Evolutionary conservation across 2,329 filamentous ascomycete species (phyloP).

Genomic region (Pseudogymnoascus sp.): DNA sequence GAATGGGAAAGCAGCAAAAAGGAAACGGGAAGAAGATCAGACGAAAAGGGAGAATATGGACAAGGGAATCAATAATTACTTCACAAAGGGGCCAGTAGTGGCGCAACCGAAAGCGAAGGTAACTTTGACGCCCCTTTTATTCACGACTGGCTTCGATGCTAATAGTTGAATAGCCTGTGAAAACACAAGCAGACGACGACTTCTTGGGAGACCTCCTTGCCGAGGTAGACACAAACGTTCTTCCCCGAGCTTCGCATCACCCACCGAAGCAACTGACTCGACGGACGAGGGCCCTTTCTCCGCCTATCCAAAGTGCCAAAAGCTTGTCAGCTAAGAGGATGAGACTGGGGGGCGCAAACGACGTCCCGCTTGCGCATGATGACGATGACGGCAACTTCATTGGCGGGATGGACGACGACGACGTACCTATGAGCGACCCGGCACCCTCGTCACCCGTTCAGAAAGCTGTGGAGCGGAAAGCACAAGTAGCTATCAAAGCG

Average conservation of each 20-base stretch:
- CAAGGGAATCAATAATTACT: slow-evolving; percentile 90
- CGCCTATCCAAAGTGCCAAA: slow-evolving; percentile 48
- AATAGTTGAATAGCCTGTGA: slow-evolving; percentile 49
- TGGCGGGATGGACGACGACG: slow-evolving; percentile 55
- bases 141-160: slow-evolving; percentile 20
- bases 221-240: slow-evolving; percentile 74
- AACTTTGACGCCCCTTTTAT: slow-evolving; percentile 13
- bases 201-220: slow-evolving; percentile 80
- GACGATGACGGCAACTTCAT: slow-evolving; percentile 49
- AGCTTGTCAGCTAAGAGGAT: slow-evolving; percentile 49
- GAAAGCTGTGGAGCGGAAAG: slow-evolving; percentile 69
- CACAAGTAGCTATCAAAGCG: slow-evolving; percentile 46
- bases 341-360: slow-evolving; percentile 46
- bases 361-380: slow-evolving; percentile 37
- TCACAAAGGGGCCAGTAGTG: slow-evolving; percentile 65
- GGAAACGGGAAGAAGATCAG: slow-evolving; percentile 80
- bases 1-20: slow-evolving; percentile 60
- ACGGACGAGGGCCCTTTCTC: slow-evolving; percentile 76
- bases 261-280: slow-evolving; percentile 60
- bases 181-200: slow-evolving; percentile 79
- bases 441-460: slow-evolving; percentile 80
- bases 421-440: slow-evolving; percentile 75
- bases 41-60: slow-evolving; percentile 81
- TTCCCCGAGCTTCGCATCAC: slow-evolving; percentile 52
- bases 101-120: slow-evolving; percentile 76